Evolutionary conservation across 805 yeast genomes (phyloP).

Genomic region (Geotrichum ghanense): DNA sequence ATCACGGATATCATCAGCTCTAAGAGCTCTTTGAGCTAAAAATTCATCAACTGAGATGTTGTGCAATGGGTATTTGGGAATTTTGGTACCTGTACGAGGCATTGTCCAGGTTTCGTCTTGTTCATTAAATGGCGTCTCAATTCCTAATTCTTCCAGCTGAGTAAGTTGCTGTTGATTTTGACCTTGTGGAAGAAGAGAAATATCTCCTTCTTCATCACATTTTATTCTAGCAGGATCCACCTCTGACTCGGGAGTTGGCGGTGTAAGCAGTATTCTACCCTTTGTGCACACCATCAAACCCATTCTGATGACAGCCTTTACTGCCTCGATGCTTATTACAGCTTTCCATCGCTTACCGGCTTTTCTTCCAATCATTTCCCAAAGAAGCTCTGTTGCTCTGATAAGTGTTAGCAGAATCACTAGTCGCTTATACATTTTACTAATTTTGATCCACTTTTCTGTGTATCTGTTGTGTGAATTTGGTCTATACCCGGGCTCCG

Average conservation of each 20-base stretch:
- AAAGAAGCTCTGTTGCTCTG: slow-evolving; percentile 26
- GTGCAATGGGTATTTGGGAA: slow-evolving; percentile 14
- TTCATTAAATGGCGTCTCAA: neutral
- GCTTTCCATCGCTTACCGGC: slow-evolving; percentile 4
- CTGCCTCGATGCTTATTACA: slow-evolving; percentile 16
- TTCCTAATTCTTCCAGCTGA: neutral
- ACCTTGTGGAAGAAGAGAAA: neutral
- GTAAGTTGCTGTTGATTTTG: neutral
- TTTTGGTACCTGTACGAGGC: slow-evolving; percentile 18
- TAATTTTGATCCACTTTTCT: slow-evolving; percentile 10
- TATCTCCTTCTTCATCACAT: neutral
- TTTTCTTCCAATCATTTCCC: slow-evolving; percentile 27
- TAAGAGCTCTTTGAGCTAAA: slow-evolving; percentile 19
- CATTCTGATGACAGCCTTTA: slow-evolving; percentile 25
- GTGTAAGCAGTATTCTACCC: slow-evolving; percentile 20
- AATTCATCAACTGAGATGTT: slow-evolving; percentile 10
- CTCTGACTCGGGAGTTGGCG: slow-evolving; percentile 26
- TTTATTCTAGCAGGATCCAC: slow-evolving; percentile 21
- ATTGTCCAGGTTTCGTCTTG: slow-evolving; percentile 12
- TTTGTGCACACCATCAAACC: slow-evolving; percentile 18
- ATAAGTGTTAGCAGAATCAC: slow-evolving; percentile 22
- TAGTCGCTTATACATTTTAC: slow-evolving; percentile 17
- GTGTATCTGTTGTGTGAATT: slow-evolving; percentile 23
- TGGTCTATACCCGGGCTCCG: slow-evolving; percentile 11
- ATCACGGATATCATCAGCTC: slow-evolving; percentile 24